Base-by-base conservation (phyloP, 768 basidiomycete species). In the Naganishia antarctica region DNA sequence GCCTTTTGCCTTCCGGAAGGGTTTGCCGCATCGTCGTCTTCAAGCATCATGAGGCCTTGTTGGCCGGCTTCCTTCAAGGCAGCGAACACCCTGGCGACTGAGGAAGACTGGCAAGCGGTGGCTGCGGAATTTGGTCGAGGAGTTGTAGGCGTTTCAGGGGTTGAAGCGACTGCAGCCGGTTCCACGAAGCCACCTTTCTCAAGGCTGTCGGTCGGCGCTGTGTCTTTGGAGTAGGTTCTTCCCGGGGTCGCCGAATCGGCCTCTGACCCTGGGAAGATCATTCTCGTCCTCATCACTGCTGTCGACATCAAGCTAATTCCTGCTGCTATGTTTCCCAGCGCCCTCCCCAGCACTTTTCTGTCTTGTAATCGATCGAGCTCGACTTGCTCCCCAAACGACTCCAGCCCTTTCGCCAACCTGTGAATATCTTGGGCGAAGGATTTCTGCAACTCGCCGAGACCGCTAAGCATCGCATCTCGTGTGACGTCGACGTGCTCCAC, bases 241-340 rank as follows among this genome's bases (percentile, higher is more conserved):
- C 8, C 15, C n/a, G 11, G 9, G 9, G n/a, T 21, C 9, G 43
- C n/a, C 8, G n/a, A 44, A 18, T 44, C 43, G n/a, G 5, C 43
- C n/a, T 44, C 43, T 7, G n/a, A 6, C 6, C 43, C 43, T 7
- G 43, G 43, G 43, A 44, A 34, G 1, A 51, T 26, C 31, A 51
- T 51, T n/a, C 13, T 44, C 6, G 50, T 51, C 21, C n/a, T 31
- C 6, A 51, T 18, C 31, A 51, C 50, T 9, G 50, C 50, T 4
- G 50, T 12, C 1, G 50, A 51, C 31, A 51, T n/a, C 31, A 51
- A n/a, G 50, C 32, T 34, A 15, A 51, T 34, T 15, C 50, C 50
- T 6, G 31, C 50, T 34, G 50, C 31, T 51, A 51, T 34, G 32
- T 23, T 51, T n/a, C 50, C 23, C 23, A 51, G 13, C 12, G 50